Evolutionary conservation across 1,284 basidiomycete genomes (phyloP).

Genomic region (Coniferiporia sulphurascens): DNA sequence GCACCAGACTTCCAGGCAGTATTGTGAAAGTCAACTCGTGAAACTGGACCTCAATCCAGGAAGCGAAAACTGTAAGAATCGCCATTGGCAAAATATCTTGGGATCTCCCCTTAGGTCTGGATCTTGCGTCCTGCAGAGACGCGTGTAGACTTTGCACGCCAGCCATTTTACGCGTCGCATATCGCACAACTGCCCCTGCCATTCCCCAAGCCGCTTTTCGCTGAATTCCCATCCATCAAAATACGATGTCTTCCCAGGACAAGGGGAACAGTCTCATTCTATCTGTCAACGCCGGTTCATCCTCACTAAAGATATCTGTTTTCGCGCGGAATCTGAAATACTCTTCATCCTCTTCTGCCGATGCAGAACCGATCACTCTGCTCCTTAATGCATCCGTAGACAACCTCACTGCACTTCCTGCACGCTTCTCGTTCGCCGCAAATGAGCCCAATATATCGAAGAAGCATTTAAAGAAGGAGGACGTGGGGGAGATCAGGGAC

Average conservation of each 20-base stretch:
- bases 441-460: conserved; percentile 24
- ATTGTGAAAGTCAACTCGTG: too few species aligned
- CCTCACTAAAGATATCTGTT: conserved; percentile 73
- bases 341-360: conserved; percentile 4
- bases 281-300: conserved; percentile 68
- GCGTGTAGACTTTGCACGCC: too few species aligned
- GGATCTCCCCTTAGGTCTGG: too few species aligned
- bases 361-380: conserved; percentile 36
- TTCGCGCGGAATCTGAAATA: conserved; percentile 35
- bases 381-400: conserved; percentile 48
- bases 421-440: conserved; percentile 42
- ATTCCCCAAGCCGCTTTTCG: too few species aligned
- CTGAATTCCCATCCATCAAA: too few species aligned
- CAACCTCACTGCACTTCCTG: conserved; percentile 53
- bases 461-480: conserved; percentile 33
- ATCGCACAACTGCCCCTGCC: too few species aligned
- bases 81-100: too few species aligned
- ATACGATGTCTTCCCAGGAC: background rate
- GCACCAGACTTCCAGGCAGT: too few species aligned
- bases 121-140: too few species aligned
- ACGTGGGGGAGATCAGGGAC: conserved; percentile 39
- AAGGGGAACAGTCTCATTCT: conserved; percentile 39
- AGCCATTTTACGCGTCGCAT: too few species aligned
- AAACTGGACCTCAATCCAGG: too few species aligned
- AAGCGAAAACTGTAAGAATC: too few species aligned